Base-by-base conservation (phyloP, 495 filamentous ascomycete genomes). In the Aspergillus sclerotioniger region DNA sequence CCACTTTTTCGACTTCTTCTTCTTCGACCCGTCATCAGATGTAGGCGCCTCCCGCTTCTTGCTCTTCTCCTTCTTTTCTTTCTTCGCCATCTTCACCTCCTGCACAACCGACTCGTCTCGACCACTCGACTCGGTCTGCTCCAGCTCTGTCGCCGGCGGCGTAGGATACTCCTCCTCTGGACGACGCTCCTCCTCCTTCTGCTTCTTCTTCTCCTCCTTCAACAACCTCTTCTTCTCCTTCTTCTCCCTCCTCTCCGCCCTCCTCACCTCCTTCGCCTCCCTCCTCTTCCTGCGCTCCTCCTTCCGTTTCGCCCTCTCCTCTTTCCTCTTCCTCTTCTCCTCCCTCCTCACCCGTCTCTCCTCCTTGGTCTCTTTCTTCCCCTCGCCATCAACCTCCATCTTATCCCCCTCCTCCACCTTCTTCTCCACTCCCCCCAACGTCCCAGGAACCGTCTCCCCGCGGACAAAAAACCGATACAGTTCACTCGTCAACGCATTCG, bases 381-480 rank as follows among this genome's bases (percentile, higher is more conserved):
- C 56, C 48, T 60, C n/a, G 15, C 20, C 48, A 31, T 64, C 57
- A 8, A 53, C 53, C 60, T 44, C 59, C 53, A 60, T 66, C 58
- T 51, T 64, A 51, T 47, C 67, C 70, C 53, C 65, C 73, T 47
- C 68, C 59, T 56, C 53, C 48, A 69, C 71, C 31, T 69, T 64
- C 1, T 65, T 61, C 31, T 60, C 64, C 39, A 61, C 63, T 5
- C 8, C 56, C 61, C 70, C 63, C 21, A 88, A 66, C 5, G 89
- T 92, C 10, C 92, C 91, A n/a, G 75, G 73, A 53, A 96, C 71
- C 37, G 80, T 72, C 55, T 89, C 84, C 16, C 92, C 92, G 56
- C 80, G 80, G 10, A 96, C 90, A 68, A 96, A 96, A 56, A 81
- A 84, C 15, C 86, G 82, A 70, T 96, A 96, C 6, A 96, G 76